Evolutionary conservation across 768 basidiomycete species (phyloP), one percentile per base, ranked within the genome.

Genomic region (Pleurotus tuoliensis): DNA sequence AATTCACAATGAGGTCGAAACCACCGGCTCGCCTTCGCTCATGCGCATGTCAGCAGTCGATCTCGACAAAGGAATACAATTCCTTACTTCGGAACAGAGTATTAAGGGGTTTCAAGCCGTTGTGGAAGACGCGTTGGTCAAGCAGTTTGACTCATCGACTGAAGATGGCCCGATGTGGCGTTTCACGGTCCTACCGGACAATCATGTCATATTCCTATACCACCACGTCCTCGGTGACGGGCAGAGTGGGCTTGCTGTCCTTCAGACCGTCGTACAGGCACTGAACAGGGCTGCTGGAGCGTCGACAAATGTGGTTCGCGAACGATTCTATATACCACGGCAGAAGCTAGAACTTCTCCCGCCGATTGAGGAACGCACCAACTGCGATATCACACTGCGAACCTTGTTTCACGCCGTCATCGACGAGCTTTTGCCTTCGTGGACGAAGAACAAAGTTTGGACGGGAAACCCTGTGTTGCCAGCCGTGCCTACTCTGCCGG

Each of bases 201-300:
- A 53, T 22, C 38, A 40, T 9, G 51, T 53, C 15, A 41, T 53
- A 40, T 53, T 53, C 13, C 37, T 53, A 16, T 41, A 53, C 39
- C 51, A 53, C 22, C 51, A 53, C 16, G 38, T 53, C 20, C 51
- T 53, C 22, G 51, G 51, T 5, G 51, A 53, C 20, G 51, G 51
- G 5, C 51, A 53, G 22, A 53, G 51, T 41, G 51, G 51, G n/a
- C 39, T 53, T 11, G 51, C 39, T 9, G 51, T 53, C 5, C 39
- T 53, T 18, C 51, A 41, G 9, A 53, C 37, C 11, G 18, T 53
- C 12, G 16, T 53, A 3, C 38, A 41, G 39, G 51, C 51, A 13
- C 51, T 53, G 13, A 53, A 53, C 51, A 25, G 25, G 13, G 7
- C 20, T 15, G 8, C 16, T 24, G 18, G 20, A 18, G 46, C 8